Percentiles rank a stretch among this genome's conserved stretches.
These are phyloP conservation scores for Phytophthora tentaculata DNA, from an alignment of 352 stramenopile genomes.

Conservation along the genomic window DNA sequence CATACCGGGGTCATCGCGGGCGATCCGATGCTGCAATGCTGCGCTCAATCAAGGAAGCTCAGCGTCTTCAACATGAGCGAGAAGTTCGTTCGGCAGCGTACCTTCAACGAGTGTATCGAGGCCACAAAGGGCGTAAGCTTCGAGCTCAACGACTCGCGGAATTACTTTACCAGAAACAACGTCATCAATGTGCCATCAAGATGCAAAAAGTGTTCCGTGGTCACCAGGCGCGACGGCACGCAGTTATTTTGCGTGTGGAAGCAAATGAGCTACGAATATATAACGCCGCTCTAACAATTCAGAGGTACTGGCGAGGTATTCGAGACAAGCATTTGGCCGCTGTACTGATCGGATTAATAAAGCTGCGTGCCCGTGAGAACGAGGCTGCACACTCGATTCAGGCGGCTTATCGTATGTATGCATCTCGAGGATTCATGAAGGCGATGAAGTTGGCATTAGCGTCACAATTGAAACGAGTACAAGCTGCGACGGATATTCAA, in stretches of 20 bases:
- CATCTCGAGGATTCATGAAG: conserved; percentile 66
- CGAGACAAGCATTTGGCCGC: conserved; percentile 78
- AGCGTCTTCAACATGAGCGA: conserved; percentile 46
- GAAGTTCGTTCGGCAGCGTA: conserved; percentile 53
- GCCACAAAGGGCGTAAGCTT: conserved; percentile 59
- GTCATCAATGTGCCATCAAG: conserved; percentile 52
- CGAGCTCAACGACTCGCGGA: conserved; percentile 55
- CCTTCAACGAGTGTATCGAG: conserved; percentile 83
- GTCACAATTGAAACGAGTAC: conserved; percentile 45
- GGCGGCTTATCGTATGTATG: conserved; percentile 61
- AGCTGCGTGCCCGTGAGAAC: conserved; percentile 66
- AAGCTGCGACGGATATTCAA: conserved; percentile 73
- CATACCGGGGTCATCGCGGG: conserved; percentile 69
- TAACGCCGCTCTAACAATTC: conserved; percentile 72
- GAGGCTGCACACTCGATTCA: conserved; percentile 69
- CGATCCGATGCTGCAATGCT: conserved; percentile 56
- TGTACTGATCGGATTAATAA: conserved; percentile 73
- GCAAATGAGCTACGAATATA: conserved; percentile 46
- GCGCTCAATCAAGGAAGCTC: conserved; percentile 52
- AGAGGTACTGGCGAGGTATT: conserved; percentile 78
- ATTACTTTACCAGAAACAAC: conserved; percentile 53
- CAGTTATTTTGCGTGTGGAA: conserved; percentile 46
- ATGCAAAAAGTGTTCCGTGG: conserved; percentile 82
- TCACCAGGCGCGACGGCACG: conserved; percentile 54
- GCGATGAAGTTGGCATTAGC: conserved; percentile 60